A percentile compares a stretch with the other conserved stretches of the same genome.
Evolutionary conservation across 768 basidiomycete genomes (phyloP).

Genomic region (Agrocybe praecox): DNA sequence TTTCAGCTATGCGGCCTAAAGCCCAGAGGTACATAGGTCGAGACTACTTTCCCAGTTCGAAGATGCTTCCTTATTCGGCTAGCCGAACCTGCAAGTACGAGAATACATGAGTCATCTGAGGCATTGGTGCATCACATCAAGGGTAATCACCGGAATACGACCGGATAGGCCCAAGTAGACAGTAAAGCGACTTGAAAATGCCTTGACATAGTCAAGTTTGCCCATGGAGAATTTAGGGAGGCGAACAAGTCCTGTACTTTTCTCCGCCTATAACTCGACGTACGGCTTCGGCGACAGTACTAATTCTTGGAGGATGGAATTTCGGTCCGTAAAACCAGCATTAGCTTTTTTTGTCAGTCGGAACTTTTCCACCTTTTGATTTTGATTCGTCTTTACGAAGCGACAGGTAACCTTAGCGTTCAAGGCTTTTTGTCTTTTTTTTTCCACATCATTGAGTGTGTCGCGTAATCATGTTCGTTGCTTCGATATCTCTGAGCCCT

Average conservation of each 20-base stretch:
- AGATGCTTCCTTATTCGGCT: too few relatives aligned
- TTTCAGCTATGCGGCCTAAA: background rate
- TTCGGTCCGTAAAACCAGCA: background rate
- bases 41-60: too few relatives aligned
- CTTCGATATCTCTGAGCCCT: background rate
- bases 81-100: background rate
- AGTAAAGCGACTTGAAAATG: background rate
- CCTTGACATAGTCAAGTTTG: background rate
- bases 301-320: background rate
- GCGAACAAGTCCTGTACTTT: background rate
- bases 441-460: background rate
- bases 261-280: background rate
- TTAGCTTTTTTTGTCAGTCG: background rate
- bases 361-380: background rate
- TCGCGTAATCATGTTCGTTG: background rate
- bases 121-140: background rate
- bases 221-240: background rate
- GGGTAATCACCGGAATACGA: background rate
- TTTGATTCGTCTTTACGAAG: too few relatives aligned
- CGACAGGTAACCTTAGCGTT: too few relatives aligned
- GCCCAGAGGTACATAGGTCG: background rate
- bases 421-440: too few relatives aligned
- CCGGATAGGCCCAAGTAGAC: background rate
- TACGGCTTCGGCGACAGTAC: background rate
- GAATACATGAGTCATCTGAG: constrained; percentile 1